Evolutionary conservation across 2,329 filamentous ascomycete genomes (phyloP), one percentile per base, ranked within the genome.

Genomic region (Fusarium solani-melongenae): DNA sequence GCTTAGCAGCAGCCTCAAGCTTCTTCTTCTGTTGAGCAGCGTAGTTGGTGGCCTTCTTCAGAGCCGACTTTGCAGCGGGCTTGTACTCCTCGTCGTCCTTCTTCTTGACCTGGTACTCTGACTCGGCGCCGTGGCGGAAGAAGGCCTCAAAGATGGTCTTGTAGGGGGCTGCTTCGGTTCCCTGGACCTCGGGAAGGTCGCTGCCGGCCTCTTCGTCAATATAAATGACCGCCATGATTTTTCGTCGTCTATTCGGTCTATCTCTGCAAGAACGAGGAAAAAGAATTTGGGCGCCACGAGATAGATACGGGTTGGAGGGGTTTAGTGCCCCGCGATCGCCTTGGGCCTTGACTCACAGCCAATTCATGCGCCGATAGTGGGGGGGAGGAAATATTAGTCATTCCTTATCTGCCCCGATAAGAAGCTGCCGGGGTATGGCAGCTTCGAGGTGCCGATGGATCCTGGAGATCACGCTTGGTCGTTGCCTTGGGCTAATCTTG

Each of bases 71-170:
- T 36, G 77, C 77, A 17, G 77, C 77, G 9, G 75, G 76, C 64
- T 79, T 79, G 68, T 70, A 79, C 65, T 79, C 77, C 17, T 78
- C 70, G 55, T 73, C 76, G 11, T 66, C 74, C 73, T 78, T 72
- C 63, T 78, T 76, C 51, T 89, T 88, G 69, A 90, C 87, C 68
- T 91, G 79, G 61, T 81, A 81, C 62, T 81, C 77, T 57, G 71
- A 67, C 62, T 81, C 77, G 57, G 79, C 75, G 62, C 76, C 77
- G 62, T 76, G 78, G 58, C 79, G 79, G 79, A 94, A 88, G 83
- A 94, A 93, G 70, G 94, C 95, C 80, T 92, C 91, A 74, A 92
- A 87, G 53, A 97, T 89, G 29, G 92, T 91, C 86, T 97, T 96
- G 90, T 92, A 98, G 60, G 95, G 94, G 73, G 91, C 88, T 68